Evolutionary conservation across 805 yeast species (phyloP).

Genomic region (Lipomyces chichibuensis): DNA sequence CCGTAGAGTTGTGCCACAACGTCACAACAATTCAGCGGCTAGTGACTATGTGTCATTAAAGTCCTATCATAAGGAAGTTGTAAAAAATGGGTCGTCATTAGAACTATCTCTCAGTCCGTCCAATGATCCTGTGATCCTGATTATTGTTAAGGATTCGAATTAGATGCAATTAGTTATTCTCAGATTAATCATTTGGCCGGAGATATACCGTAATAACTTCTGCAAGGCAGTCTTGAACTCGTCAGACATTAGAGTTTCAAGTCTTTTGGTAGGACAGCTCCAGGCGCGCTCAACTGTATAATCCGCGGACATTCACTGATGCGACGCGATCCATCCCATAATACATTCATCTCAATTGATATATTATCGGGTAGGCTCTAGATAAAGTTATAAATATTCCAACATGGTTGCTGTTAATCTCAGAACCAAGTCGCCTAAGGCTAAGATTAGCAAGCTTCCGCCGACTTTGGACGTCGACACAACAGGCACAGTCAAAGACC

Average conservation of each 20-base stretch:
- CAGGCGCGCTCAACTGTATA: too few relatives aligned
- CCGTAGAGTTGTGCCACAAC: neutral
- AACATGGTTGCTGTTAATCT: conserved; percentile 28
- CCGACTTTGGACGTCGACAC: conserved; percentile 40
- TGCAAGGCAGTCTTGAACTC: too few relatives aligned
- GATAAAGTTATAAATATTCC: neutral
- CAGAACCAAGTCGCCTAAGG: conserved; percentile 39
- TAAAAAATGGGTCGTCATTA: neutral
- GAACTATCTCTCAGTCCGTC: neutral
- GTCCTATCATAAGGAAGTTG: neutral
- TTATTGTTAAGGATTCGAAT: neutral
- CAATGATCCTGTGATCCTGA: neutral
- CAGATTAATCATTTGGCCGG: neutral
- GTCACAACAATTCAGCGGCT: neutral
- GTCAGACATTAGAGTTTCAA: neutral
- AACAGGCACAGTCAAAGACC: conserved; percentile 50
- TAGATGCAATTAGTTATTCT: neutral
- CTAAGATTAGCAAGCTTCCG: conserved; percentile 38
- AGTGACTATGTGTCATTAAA: neutral
- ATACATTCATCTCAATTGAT: neutral
- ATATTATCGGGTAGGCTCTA: neutral
- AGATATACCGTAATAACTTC: too few relatives aligned
- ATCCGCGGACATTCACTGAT: too few relatives aligned
- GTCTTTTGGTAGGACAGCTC: too few relatives aligned
- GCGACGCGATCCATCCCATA: too few relatives aligned